Percentiles rank a stretch among this genome's conserved stretches.
Evolutionary conservation across 2,329 filamentous ascomycete species (phyloP).

Genomic region (Aspergillus pseudoviridinutans): DNA sequence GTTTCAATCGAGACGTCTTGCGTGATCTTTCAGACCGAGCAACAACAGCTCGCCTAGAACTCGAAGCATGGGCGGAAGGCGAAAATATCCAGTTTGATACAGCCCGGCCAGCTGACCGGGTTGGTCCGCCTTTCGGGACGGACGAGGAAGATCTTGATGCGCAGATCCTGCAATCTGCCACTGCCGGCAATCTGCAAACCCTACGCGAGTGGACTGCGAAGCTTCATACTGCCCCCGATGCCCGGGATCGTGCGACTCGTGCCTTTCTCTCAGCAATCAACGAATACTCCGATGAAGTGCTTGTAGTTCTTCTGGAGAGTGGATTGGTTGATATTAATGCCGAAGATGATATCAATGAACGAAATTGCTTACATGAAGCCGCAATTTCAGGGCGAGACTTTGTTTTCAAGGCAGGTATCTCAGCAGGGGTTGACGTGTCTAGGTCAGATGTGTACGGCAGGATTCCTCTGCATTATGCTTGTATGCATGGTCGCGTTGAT

Average conservation of each 20-base stretch:
- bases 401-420: constrained; percentile 72
- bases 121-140: constrained; percentile 52
- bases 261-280: constrained; percentile 88
- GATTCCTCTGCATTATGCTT: constrained; percentile 91
- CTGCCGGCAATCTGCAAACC: constrained; percentile 71
- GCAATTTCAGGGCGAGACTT: constrained; percentile 84
- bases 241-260: constrained; percentile 73
- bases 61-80: constrained; percentile 95
- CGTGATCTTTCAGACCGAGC: constrained; percentile 95
- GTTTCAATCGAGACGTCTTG: constrained; percentile 96
- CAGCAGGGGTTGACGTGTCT: constrained; percentile 69
- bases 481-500: constrained; percentile 84
- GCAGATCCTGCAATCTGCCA: constrained; percentile 77
- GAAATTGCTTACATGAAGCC: constrained; percentile 95
- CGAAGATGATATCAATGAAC: constrained; percentile 95
- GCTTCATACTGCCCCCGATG: constrained; percentile 59
- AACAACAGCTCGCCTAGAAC: constrained; percentile 89
- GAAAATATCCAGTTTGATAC: constrained; percentile 82
- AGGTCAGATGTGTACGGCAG: constrained; percentile 90
- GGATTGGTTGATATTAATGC: constrained; percentile 83
- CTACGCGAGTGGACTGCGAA: constrained; percentile 77
- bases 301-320: constrained; percentile 74
- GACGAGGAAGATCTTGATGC: constrained; percentile 89
- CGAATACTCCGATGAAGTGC: constrained; percentile 72
- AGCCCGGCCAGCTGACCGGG: constrained; percentile 38